Conservation (phyloP, 2,329 filamentous ascomycete genomes). For the Epichloe hybrida region DNA sequence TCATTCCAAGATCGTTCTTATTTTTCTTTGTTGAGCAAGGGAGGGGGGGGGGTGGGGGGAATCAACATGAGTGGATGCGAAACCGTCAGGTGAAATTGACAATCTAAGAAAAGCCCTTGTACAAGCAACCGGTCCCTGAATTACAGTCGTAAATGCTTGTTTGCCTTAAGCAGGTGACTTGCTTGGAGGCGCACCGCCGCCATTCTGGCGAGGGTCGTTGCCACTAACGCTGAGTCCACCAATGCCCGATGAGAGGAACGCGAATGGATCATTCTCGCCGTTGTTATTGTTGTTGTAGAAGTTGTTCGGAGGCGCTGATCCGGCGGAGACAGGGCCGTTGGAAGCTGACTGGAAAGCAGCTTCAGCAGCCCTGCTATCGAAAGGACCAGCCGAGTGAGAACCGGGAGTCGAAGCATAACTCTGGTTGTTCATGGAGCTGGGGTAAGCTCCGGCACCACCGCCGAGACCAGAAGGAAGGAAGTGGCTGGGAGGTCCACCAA, state of each 20-base stretch:
- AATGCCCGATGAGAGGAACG: conserved; percentile 64
- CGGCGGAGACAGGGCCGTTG: conserved; percentile 66
- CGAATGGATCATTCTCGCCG: conserved; percentile 62
- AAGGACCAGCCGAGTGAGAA: conserved; percentile 72
- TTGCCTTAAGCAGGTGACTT: conserved; percentile 43
- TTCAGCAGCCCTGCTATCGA: conserved; percentile 87
- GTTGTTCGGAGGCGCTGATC: conserved; percentile 52
- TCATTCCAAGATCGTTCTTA: conserved; percentile 26
- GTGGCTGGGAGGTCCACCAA: conserved; percentile 74
- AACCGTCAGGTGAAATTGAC: conserved; percentile 11
- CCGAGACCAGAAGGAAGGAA: conserved; percentile 83
- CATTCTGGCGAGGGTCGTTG: conserved; percentile 49
- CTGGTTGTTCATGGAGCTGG: conserved; percentile 66
- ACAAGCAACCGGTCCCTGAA: conserved; percentile 11
- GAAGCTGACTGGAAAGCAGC: conserved; percentile 84
- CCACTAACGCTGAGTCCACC: conserved; percentile 59
- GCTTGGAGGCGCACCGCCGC: conserved; percentile 39
- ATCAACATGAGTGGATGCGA: conserved; percentile 13
- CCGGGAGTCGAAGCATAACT: conserved; percentile 59
- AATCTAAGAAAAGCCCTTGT: conserved; percentile 15
- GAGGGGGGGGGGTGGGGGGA: too few relatives aligned
- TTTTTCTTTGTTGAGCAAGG: conserved; percentile 10
- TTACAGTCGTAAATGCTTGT: neutral
- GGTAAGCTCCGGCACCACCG: conserved; percentile 55
- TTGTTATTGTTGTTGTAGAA: conserved; percentile 44